Evolutionary conservation across 2,329 filamentous ascomycete genomes (phyloP).

Genomic region (Balansia obtecta): DNA sequence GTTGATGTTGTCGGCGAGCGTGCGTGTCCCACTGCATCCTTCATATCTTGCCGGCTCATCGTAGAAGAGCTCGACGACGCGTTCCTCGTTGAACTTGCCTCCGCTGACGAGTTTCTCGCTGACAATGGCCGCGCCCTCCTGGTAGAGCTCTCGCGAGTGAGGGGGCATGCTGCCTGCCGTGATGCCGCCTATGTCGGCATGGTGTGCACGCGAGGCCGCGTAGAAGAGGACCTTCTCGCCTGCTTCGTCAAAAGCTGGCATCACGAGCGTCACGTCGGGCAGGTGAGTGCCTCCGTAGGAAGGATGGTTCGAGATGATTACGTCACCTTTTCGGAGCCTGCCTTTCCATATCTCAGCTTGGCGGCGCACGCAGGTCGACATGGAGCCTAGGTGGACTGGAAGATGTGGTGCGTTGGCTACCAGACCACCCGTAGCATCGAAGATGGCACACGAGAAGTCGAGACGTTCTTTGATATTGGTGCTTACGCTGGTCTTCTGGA

Average conservation of each 20-base stretch:
- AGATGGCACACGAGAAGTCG: slow-evolving; percentile 73
- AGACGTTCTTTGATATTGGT: slow-evolving; percentile 75
- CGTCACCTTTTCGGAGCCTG: slow-evolving; percentile 64
- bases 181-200: slow-evolving; percentile 77
- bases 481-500: slow-evolving; percentile 71
- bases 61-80: slow-evolving; percentile 60
- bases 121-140: slow-evolving; percentile 51
- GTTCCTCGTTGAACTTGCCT: slow-evolving; percentile 65
- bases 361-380: slow-evolving; percentile 69
- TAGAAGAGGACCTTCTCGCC: slow-evolving; percentile 69
- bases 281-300: slow-evolving; percentile 75
- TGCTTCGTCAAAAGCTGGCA: slow-evolving; percentile 55
- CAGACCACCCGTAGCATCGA: slow-evolving; percentile 61
- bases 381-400: slow-evolving; percentile 69
- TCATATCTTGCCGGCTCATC: slow-evolving; percentile 62
- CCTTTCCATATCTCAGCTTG: slow-evolving; percentile 72
- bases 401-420: slow-evolving; percentile 72
- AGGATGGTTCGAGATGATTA: slow-evolving; percentile 73
- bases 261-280: slow-evolving; percentile 71
- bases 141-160: slow-evolving; percentile 50
- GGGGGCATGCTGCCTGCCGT: slow-evolving; percentile 73
- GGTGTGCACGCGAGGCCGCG: slow-evolving; percentile 67
- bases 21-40: slow-evolving; percentile 67
- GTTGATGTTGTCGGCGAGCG: slow-evolving; percentile 69
- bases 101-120: slow-evolving; percentile 61